A percentile compares a stretch with the other conserved stretches of the same genome.
phyloP scores from a whole-genome alignment of 2,329 filamentous ascomycete genomes.

The Exophiala dermatitidis region DNA sequence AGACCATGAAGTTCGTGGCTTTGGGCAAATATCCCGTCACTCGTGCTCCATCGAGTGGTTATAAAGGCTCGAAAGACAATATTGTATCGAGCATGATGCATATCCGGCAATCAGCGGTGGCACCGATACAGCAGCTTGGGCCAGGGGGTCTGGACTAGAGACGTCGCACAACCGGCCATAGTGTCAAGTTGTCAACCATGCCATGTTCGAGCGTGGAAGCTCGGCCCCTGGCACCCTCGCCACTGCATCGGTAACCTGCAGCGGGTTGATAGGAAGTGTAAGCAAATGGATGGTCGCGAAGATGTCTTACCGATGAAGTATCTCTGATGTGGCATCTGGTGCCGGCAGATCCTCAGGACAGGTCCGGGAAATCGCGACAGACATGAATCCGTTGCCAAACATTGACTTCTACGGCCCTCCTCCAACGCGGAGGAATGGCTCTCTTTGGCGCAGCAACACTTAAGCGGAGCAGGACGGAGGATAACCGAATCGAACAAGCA shows the following conservation, averaged over 20 bases:
- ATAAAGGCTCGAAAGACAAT: background rate
- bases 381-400: background rate
- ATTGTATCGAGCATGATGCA: slow-evolving; percentile 12
- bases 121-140: background rate
- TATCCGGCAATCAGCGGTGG: slow-evolving; percentile 2
- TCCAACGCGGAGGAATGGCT: slow-evolving; percentile 17
- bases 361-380: slow-evolving; percentile 1
- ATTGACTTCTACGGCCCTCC: background rate
- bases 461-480: too few species aligned
- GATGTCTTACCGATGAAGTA: background rate
- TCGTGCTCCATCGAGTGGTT: slow-evolving; percentile 19
- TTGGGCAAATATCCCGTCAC: background rate
- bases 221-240: background rate
- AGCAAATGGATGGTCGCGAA: background rate
- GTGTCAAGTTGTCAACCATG: background rate
- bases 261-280: background rate
- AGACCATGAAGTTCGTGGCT: background rate
- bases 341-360: background rate
- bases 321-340: background rate
- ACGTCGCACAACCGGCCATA: background rate
- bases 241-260: background rate
- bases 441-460: slow-evolving; percentile 2
- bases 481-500: too few species aligned
- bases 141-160: slow-evolving; percentile 1
- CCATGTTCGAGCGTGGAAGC: background rate